phyloP scores from a whole-genome alignment of 106 monocot species.

The Cymbidium sinense region DNA sequence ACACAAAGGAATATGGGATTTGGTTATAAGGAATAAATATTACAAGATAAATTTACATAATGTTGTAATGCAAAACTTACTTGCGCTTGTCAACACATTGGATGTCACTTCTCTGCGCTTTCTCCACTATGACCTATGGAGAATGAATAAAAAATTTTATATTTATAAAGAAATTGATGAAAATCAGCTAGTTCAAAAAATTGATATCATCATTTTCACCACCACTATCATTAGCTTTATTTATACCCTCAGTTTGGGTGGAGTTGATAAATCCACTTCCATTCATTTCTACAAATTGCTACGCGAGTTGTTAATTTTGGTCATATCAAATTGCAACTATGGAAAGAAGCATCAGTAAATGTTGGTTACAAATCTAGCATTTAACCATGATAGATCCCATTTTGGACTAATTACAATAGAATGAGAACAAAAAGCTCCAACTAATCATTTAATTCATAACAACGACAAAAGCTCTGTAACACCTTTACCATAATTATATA shows the following conservation, averaged over 20 bases:
- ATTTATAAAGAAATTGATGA: not conserved
- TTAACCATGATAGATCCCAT: not conserved
- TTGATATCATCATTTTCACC: not conserved
- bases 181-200: not conserved
- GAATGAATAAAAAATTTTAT: not conserved
- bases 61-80: slow-evolving; percentile 12
- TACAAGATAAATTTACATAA: not conserved
- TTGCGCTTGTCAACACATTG: slow-evolving; percentile 24
- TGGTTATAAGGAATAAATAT: not conserved
- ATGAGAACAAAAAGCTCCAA: not conserved
- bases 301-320: not conserved
- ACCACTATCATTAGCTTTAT: not conserved
- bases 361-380: not conserved
- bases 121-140: slow-evolving; percentile 33
- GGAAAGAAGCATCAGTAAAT: not conserved
- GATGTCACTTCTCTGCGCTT: slow-evolving; percentile 23
- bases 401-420: not conserved
- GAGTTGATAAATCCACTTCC: not conserved
- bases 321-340: not conserved
- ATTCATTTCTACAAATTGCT: not conserved
- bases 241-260: too few species aligned
- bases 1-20: not conserved
- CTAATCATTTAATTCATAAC: not conserved
- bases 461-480: not conserved
- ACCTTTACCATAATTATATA: not conserved